Base-by-base conservation (phyloP, 805 yeast genomes). In the Candida krabiensis region DNA sequence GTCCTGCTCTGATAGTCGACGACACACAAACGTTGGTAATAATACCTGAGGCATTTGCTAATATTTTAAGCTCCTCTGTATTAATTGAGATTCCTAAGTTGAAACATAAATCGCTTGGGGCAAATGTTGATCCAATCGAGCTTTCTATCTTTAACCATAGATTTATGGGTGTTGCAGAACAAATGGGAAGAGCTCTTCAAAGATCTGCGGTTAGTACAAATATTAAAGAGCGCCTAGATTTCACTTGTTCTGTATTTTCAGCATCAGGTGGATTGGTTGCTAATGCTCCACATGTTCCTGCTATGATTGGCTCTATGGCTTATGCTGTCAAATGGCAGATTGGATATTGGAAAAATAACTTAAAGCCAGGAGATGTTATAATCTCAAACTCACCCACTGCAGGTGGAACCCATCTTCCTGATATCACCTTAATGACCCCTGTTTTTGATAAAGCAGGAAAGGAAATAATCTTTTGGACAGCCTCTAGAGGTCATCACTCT, bases 401-500 rank as follows among this genome's bases (percentile, higher is more conserved):
- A 17, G 71, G 71, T 39, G 77, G 77, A 26, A 69, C 74, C 2
- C 77, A 70, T 49, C 53, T 71, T 24, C 77, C 75, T 16, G 77
- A 71, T 53, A 70, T 77, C 41, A 77, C 83, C 1, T 71, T 77
- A 23, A 72, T 77, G 17, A 71, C 82, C 1, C 83, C 83, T 0
- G 80, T 77, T 2, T 67, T 73, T 44, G 56, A 64, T 39, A 67
- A 73, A 16, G n/a, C n/a, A n/a, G 68, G 67, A 19, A 57, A 66
- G 28, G n/a, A n/a, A n/a, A 69, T 74, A 11, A 63, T 68, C 21
- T 77, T 76, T 49, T 74, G 74, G 60, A 72, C 73, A 14, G 83
- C 82, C 4, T 68, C 80, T 2, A 61, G 83, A 43, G 82, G 80
- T 4, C 83, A 77, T 55, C 83, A 77, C 56, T 76, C 82, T 18